Base-by-base conservation (phyloP, 192 early-diverging fungal species). In the Podila minutissima region DNA sequence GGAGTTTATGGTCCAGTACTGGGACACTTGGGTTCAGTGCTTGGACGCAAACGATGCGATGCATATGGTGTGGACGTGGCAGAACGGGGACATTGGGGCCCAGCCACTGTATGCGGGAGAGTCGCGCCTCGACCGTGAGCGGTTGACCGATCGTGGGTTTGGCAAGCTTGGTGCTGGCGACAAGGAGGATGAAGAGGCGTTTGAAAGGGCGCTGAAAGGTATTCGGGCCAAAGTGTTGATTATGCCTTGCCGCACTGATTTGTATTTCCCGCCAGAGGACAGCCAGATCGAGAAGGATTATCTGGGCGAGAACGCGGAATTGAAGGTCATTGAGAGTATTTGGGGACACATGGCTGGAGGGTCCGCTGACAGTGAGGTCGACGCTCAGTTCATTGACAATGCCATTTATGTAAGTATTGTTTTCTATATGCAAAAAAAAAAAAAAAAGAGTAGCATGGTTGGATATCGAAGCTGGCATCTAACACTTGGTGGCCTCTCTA, bases 11-110 rank as follows among this genome's bases (percentile, higher is more conserved):
- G 58, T 61, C 8, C 57, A 74, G 32, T 74, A 66, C 31, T 74
- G 72, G 72, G 72, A 74, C 35, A 66, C 59, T 28, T 74, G 72
- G 72, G 65, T 64, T 5, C 59, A 48, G 11, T 60, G 72, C 64
- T 50, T 66, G 48, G 72, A 74, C 48, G 64, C 72, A n/a, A 66
- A 74, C 24, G 66, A 74, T 35, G 60, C 66, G 72, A 35, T 74
- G 38, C 72, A 74, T n/a, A 66, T 74, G 72, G 32, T 74, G 41
- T 74, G 72, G 72, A 74, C 64, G 15, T 74, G 72, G 72, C 72
- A 74, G 28, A 26, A 74, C 19, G 57, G 29, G 2, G 72, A 74
- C 29, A 74, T 74, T 31, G 66, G 64, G 8, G 72, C 72, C 19
- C 72, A 74, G 20, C 72, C 72, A 3, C 51, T 74, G 19, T 74